Conservation (phyloP, 2,329 filamentous ascomycete genomes). For the Emmonsiellopsis sp. region DNA sequence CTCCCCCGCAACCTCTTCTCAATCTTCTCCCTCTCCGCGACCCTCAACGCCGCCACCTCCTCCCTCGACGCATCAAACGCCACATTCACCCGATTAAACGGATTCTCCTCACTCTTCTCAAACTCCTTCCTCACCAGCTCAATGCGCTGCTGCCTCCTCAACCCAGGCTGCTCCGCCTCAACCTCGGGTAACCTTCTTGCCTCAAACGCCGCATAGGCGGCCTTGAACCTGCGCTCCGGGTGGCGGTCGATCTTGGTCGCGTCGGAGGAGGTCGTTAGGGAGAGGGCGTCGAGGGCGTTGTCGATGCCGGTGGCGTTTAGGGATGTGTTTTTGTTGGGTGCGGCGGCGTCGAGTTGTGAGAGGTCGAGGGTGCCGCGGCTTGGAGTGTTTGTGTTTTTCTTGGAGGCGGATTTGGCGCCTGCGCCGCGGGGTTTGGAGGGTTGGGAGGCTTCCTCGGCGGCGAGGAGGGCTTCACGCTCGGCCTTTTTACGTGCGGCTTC, state of each 20-base stretch:
- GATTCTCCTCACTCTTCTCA: slow-evolving; percentile 88
- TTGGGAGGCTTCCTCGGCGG: slow-evolving; percentile 68
- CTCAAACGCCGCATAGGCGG: slow-evolving; percentile 74
- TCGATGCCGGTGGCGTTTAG: slow-evolving; percentile 85
- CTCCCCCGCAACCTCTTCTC: slow-evolving; percentile 52
- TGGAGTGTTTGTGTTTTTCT: slow-evolving; percentile 29
- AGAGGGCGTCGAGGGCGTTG: slow-evolving; percentile 81
- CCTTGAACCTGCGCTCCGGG: slow-evolving; percentile 78
- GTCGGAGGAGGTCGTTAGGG: slow-evolving; percentile 50
- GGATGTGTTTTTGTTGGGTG: slow-evolving; percentile 32
- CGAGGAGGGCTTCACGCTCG: slow-evolving; percentile 72
- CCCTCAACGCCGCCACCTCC: slow-evolving; percentile 58
- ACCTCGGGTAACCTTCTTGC: slow-evolving; percentile 75
- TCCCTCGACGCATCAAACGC: slow-evolving; percentile 69
- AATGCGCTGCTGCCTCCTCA: slow-evolving; percentile 75
- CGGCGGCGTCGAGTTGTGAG: slow-evolving; percentile 58
- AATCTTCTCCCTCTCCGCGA: slow-evolving; percentile 61
- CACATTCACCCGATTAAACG: slow-evolving; percentile 76
- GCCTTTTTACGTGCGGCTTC: slow-evolving; percentile 83
- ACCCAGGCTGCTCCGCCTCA: slow-evolving; percentile 68
- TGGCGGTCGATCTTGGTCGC: slow-evolving; percentile 72
- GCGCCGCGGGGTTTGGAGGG: slow-evolving; percentile 50
- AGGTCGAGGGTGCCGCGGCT: slow-evolving; percentile 60
- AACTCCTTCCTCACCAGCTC: slow-evolving; percentile 85
- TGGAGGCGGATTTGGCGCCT: slow-evolving; percentile 37